A percentile compares a stretch with the other conserved stretches of the same genome.
Conservation (phyloP, 108 stramenopile species). For the Pseudonitzschia pungens region DNA sequence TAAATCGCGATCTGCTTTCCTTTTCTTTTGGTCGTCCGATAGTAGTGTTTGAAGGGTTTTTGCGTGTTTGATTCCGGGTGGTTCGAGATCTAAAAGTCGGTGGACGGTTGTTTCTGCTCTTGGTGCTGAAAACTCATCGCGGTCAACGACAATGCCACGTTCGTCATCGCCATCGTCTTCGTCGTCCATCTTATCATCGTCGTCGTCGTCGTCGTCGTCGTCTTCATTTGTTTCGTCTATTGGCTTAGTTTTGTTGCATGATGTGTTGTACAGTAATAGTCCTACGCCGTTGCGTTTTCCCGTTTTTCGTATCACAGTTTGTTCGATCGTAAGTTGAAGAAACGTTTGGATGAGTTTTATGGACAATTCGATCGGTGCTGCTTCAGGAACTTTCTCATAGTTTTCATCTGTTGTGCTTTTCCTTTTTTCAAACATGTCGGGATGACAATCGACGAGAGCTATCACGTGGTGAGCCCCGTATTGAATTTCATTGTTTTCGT, state of each 20-base stretch:
- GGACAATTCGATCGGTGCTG: constrained; percentile 54
- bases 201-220: constrained; percentile 21
- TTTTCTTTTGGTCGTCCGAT: not conserved
- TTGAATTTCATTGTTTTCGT: constrained; percentile 15
- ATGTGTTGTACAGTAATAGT: constrained; percentile 53
- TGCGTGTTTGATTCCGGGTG: constrained; percentile 59
- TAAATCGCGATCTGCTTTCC: constrained; percentile 37
- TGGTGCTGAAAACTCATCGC: constrained; percentile 11
- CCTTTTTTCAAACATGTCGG: constrained; percentile 53
- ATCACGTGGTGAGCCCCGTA: constrained; percentile 63
- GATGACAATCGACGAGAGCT: constrained; percentile 61
- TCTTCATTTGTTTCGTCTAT: not conserved
- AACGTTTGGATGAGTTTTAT: constrained; percentile 42
- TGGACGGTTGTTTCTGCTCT: constrained; percentile 29
- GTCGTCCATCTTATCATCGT: constrained; percentile 30
- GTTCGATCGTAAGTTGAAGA: constrained; percentile 43
- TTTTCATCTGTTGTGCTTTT: constrained; percentile 7
- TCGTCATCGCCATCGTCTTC: constrained; percentile 28
- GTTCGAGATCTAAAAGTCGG: constrained; percentile 50
- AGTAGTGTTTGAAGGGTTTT: constrained; percentile 21
- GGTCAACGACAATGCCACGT: constrained; percentile 33
- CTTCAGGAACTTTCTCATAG: constrained; percentile 4
- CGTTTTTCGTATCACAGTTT: constrained; percentile 52
- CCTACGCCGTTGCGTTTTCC: constrained; percentile 76
- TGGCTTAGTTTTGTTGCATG: not conserved